These are phyloP conservation scores for Hirsutella thompsonii DNA, from an alignment of 2,329 filamentous ascomycete species.

Conservation along the genomic window DNA sequence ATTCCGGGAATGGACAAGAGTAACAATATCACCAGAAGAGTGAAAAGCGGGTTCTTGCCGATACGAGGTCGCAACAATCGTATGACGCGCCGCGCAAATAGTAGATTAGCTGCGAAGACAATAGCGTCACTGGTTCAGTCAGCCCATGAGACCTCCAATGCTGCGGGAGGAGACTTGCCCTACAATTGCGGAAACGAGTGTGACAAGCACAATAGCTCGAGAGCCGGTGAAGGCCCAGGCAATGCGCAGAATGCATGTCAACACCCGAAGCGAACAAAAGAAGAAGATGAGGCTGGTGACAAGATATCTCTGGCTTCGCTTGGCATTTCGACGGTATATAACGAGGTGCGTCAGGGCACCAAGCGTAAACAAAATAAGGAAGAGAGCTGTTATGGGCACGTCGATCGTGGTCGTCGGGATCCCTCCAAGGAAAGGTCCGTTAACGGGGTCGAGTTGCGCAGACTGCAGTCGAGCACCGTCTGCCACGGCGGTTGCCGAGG, in stretches of 20 bases:
- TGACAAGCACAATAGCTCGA: slow-evolving; percentile 17
- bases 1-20: too few species aligned
- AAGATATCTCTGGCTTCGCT: slow-evolving; percentile 23
- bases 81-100: too few species aligned
- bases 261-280: slow-evolving; percentile 21
- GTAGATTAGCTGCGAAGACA: too few species aligned
- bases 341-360: slow-evolving; percentile 12
- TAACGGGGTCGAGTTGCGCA: background rate
- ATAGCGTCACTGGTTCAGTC: too few species aligned
- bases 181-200: slow-evolving; percentile 21
- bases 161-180: slow-evolving; percentile 10
- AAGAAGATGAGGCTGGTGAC: slow-evolving; percentile 22
- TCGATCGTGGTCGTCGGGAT: slow-evolving; percentile 7
- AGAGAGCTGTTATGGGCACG: slow-evolving; percentile 11
- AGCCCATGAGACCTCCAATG: too few species aligned
- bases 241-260: slow-evolving; percentile 22
- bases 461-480: background rate
- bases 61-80: too few species aligned
- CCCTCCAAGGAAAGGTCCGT: slow-evolving; percentile 2
- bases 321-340: slow-evolving; percentile 15
- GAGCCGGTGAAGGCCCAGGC: slow-evolving; percentile 16
- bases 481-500: too few species aligned
- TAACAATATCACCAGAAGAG: too few species aligned
- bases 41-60: too few species aligned
- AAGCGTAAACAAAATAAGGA: slow-evolving; percentile 11